Conservation (phyloP, 768 basidiomycete species). For the Boletus vinaceobasis region DNA sequence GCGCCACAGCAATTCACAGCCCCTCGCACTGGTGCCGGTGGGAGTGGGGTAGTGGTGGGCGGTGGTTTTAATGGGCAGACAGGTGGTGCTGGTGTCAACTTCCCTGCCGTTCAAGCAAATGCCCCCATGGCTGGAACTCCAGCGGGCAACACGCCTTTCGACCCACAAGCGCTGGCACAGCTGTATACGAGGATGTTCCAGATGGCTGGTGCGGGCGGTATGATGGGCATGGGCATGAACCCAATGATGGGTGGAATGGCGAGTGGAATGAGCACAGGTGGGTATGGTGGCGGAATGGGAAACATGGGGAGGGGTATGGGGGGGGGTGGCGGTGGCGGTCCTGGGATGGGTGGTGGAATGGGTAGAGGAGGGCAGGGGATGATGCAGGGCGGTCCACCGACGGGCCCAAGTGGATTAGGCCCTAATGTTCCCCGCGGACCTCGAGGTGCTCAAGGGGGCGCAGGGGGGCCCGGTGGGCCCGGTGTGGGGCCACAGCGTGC, state of each 20-base stretch:
- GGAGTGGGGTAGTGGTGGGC: conserved; percentile 8
- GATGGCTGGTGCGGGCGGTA: conserved; percentile 59
- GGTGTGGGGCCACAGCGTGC: conserved; percentile 72
- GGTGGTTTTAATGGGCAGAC: conserved; percentile 33
- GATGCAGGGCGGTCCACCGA: conserved; percentile 36
- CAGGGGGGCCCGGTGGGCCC: conserved; percentile 47
- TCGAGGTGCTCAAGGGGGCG: conserved; percentile 53
- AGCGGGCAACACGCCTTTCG: conserved; percentile 65
- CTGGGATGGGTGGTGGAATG: conserved; percentile 37
- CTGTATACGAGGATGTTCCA: conserved; percentile 96
- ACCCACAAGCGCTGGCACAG: conserved; percentile 87
- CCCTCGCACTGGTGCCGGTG: conserved; percentile 9
- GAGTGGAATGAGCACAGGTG: conserved; percentile 28
- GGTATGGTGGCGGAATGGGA: conserved; percentile 37
- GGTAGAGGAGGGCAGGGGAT: conserved; percentile 40
- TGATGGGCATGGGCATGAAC: conserved; percentile 43
- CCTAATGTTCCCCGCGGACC: conserved; percentile 66
- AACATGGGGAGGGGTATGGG: conserved; percentile 41
- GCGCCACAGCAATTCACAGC: conserved; percentile 18
- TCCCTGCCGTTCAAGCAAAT: conserved; percentile 25
- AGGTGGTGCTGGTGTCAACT: conserved; percentile 34
- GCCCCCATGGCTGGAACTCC: conserved; percentile 29
- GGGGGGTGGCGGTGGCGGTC: conserved; percentile 40
- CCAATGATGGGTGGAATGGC: conserved; percentile 33
- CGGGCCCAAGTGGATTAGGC: conserved; percentile 42